A percentile compares a stretch with the other conserved stretches of the same genome.
Conservation (phyloP, 495 filamentous ascomycete species). For the Pseudoneurospora amorphoporcata region DNA sequence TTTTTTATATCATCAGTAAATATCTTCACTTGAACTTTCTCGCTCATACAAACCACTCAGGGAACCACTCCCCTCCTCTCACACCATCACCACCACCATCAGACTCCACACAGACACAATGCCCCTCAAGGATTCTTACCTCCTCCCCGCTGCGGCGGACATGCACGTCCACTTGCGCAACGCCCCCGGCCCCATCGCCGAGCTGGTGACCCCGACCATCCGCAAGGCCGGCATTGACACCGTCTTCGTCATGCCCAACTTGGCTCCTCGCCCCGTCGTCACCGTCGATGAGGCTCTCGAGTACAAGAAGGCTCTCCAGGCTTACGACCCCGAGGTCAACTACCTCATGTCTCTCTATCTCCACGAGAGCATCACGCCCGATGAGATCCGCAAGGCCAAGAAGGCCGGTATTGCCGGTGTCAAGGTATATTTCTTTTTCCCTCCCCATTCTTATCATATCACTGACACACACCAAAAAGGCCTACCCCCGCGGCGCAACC, state of each 20-base stretch:
- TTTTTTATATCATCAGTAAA: background rate
- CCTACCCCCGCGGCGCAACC: constrained; percentile 47
- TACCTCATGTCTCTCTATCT: constrained; percentile 90
- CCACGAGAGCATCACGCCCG: constrained; percentile 58
- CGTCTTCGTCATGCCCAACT: constrained; percentile 52
- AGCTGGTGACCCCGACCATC: constrained; percentile 70
- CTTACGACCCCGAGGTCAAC: constrained; percentile 60
- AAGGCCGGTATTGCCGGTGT: constrained; percentile 53
- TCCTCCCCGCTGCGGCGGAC: constrained; percentile 61
- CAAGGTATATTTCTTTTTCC: constrained; percentile 43
- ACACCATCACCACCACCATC: background rate
- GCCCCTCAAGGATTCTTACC: constrained; percentile 32
- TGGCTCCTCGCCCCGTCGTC: constrained; percentile 54
- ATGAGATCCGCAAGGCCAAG: constrained; percentile 64
- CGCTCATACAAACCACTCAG: background rate
- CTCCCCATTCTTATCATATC: background rate
- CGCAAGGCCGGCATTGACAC: constrained; percentile 60
- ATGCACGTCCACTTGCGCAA: constrained; percentile 62
- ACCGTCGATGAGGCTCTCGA: constrained; percentile 64
- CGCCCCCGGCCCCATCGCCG: constrained; percentile 57
- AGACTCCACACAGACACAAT: constrained; percentile 12
- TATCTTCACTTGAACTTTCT: background rate
- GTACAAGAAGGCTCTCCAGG: constrained; percentile 57
- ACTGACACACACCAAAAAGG: background rate
- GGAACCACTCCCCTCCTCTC: background rate